Conservation (phyloP, 805 yeast species). For the Barnettozyma populi region DNA sequence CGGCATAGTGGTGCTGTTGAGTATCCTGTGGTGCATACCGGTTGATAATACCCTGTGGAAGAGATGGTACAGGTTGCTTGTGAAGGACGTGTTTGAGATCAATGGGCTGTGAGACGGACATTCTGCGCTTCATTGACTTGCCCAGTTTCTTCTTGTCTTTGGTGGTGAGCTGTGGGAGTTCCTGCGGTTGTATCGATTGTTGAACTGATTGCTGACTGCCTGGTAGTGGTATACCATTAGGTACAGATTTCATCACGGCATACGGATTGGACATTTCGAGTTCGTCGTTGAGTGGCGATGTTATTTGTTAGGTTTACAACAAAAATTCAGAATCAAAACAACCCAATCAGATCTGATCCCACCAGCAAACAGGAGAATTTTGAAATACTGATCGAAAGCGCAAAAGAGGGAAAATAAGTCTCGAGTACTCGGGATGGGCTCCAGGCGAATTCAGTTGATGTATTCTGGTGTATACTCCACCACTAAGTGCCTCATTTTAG, state of each 20-base stretch:
- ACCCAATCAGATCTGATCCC: too few relatives aligned
- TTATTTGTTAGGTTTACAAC: too few relatives aligned
- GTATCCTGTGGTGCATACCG: constrained; percentile 13
- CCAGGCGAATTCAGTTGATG: too few relatives aligned
- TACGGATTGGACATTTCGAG: constrained; percentile 15
- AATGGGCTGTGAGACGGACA: constrained; percentile 34
- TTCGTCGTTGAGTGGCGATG: background rate
- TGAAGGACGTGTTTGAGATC: constrained; percentile 13
- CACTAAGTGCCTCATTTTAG: background rate
- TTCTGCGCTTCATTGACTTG: constrained; percentile 37
- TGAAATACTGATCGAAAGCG: too few relatives aligned
- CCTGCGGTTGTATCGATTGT: constrained; percentile 3
- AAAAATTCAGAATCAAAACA: too few relatives aligned
- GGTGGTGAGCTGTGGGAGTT: constrained; percentile 30
- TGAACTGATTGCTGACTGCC: background rate
- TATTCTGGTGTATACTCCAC: too few relatives aligned
- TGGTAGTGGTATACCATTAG: constrained; percentile 1
- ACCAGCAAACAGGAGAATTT: too few relatives aligned
- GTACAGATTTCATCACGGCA: constrained; percentile 11
- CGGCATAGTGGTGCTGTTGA: constrained; percentile 3
- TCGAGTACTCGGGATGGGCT: too few relatives aligned
- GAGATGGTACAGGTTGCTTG: constrained; percentile 22
- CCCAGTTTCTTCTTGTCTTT: constrained; percentile 35
- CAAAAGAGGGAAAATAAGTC: too few relatives aligned
- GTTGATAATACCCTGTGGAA: constrained; percentile 23